Conservation (phyloP, 2,329 filamentous ascomycete species). For the Penicillium sp. region DNA sequence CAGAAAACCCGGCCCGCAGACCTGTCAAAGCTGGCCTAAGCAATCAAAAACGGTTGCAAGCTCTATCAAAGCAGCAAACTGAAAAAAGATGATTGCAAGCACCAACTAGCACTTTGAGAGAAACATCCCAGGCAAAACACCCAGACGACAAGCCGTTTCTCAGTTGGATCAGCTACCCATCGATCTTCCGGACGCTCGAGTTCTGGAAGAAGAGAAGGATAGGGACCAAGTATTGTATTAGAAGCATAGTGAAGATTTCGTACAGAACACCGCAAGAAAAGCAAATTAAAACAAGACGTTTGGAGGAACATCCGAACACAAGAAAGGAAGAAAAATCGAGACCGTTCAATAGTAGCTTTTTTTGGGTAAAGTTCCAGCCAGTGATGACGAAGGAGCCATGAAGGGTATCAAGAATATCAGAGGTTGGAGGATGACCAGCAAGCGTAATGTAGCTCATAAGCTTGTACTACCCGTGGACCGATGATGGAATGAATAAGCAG, state of each 20-base stretch:
- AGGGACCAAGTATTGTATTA: conserved; percentile 18
- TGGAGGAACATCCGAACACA: conserved; percentile 11
- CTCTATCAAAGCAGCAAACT: not conserved
- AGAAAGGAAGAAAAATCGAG: conserved; percentile 12
- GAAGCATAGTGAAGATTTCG: conserved; percentile 21
- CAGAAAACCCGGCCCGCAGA: not conserved
- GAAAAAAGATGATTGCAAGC: not conserved
- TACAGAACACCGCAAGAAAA: conserved; percentile 18
- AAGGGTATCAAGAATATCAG: conserved; percentile 40
- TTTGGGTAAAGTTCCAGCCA: conserved; percentile 26
- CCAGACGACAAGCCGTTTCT: not conserved
- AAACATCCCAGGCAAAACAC: not conserved
- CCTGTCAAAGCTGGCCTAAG: not conserved
- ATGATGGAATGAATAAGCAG: conserved; percentile 2
- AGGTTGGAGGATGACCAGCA: conserved; percentile 25
- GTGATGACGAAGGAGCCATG: conserved; percentile 30
- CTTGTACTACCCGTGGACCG: not conserved
- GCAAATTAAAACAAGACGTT: conserved; percentile 16
- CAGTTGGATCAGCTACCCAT: conserved; percentile 1
- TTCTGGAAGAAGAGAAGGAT: conserved; percentile 7
- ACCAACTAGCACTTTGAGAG: not conserved
- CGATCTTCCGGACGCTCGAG: conserved; percentile 6
- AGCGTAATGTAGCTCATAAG: not conserved
- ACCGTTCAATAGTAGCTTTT: conserved; percentile 21
- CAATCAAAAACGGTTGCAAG: not conserved